Base-by-base conservation (phyloP, 2,329 filamentous ascomycete species). In the Aspergillus oerlinghausenensis region DNA sequence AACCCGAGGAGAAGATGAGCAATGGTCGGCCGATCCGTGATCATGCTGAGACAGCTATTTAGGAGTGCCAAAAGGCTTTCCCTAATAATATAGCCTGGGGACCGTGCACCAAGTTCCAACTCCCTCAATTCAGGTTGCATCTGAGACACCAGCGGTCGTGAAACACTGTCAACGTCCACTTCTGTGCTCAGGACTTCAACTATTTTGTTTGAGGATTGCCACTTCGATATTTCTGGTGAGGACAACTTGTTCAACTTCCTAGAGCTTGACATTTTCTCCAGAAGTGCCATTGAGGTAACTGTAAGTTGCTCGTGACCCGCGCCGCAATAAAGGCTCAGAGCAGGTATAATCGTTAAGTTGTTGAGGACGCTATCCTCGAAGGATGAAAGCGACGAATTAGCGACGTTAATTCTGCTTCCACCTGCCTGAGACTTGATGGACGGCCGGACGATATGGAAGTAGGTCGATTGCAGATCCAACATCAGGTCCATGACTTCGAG, bases 1-100 rank as follows among this genome's bases (percentile, higher is more conserved):
- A 99, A 97, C 0, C 94, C 94, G 4, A 99, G 84, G 1, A 99
- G 79, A 49, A 96, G 81, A 72, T 99, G 95, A 0, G 93, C 94
- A 63, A 99, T 87, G 1, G 88, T 95, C 4, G 94, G 92, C 64
- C 87, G 84, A 64, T 88, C 84, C 1, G 89, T 87, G 26, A 87
- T 88, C 35, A 88, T 85, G 54, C 84, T 82, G 2, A 99, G 80
- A 68, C 90, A 96, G 54, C 86, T 84, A 64, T 90, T 88, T 40
- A 99, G 77, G 66, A 99, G 93, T 61, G 93, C 88, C 5, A 99
- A 81, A 23, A 97, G 87, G 58, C 88, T 88, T 53, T 90, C 80
- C 73, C 97, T 96, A 69, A 92, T 89, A 56, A 88, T 78, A 71
- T 94, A 96, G 57, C 86, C 85, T 0, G 89, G 82, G 1, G 89